These are phyloP conservation scores for Alternaria infectoria DNA, from an alignment of 2,329 filamentous ascomycete species.

Conservation along the genomic window DNA sequence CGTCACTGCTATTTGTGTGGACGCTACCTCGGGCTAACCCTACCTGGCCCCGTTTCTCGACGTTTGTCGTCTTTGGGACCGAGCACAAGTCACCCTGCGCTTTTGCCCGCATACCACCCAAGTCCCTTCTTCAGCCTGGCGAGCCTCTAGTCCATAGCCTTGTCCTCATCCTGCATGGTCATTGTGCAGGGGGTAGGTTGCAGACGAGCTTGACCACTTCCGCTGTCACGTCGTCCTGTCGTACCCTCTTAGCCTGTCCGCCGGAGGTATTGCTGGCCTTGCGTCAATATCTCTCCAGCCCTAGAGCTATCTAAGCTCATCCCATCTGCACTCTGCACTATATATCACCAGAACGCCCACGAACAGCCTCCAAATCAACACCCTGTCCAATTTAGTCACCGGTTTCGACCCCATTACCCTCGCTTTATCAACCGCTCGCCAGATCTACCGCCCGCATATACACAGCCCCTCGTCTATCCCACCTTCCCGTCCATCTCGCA, in stretches of 20 bases:
- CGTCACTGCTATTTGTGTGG: constrained; percentile 47
- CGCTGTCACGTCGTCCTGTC: constrained; percentile 42
- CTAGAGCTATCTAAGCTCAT: constrained; percentile 41
- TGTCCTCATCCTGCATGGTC: constrained; percentile 47
- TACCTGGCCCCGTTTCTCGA: constrained; percentile 39
- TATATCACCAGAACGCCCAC: constrained; percentile 46
- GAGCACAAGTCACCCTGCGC: constrained; percentile 48
- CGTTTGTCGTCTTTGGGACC: constrained; percentile 37
- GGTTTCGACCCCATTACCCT: constrained; percentile 40
- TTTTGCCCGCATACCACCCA: constrained; percentile 40
- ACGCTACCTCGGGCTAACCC: constrained; percentile 29
- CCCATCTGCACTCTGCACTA: constrained; percentile 36
- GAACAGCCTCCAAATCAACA: constrained; percentile 34
- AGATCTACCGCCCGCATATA: constrained; percentile 43
- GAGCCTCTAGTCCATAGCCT: constrained; percentile 41
- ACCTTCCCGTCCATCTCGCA: constrained; percentile 19
- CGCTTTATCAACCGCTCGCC: constrained; percentile 39
- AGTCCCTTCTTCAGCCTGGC: constrained; percentile 33
- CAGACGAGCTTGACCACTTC: constrained; percentile 44
- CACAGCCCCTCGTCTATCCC: constrained; percentile 40
- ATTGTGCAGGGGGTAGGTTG: constrained; percentile 42
- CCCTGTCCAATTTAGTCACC: constrained; percentile 39
- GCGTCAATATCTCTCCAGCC: constrained; percentile 40
- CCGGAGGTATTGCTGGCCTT: constrained; percentile 28
- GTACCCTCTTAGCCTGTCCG: constrained; percentile 34